A percentile compares a stretch with the other conserved stretches of the same genome.
Evolutionary conservation across 75 land plant genomes (phyloP).

Genomic region (Pinus taeda): DNA sequence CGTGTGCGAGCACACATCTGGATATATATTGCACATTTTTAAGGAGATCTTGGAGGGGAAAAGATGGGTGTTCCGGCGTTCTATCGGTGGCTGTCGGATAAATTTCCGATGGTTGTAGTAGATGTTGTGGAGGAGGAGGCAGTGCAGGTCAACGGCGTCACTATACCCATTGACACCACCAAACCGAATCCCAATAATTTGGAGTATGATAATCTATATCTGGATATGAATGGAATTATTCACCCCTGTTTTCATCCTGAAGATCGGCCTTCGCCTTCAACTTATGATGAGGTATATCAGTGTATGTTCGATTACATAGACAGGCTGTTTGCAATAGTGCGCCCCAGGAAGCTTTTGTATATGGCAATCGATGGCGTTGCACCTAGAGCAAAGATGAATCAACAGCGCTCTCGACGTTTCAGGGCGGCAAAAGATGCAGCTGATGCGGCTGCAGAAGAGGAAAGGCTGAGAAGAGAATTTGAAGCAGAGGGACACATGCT

Average conservation of each 20-base stretch:
- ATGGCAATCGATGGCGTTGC: constrained; percentile 87
- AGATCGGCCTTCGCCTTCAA: constrained; percentile 3
- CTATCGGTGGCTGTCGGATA: not conserved
- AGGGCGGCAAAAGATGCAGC: constrained; percentile 77
- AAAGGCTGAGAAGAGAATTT: constrained; percentile 61
- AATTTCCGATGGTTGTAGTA: not conserved
- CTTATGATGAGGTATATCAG: constrained; percentile 6
- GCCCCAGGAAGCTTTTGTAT: constrained; percentile 70
- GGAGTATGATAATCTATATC: constrained; percentile 73
- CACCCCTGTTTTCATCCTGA: constrained; percentile 86
- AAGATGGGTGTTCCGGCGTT: not conserved
- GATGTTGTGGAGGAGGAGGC: not conserved
- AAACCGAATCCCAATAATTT: constrained; percentile 56
- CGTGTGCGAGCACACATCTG: not conserved
- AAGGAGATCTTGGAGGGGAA: no score
- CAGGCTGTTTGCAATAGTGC: constrained; percentile 68
- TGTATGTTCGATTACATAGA: constrained; percentile 84
- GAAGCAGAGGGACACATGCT: constrained; percentile 71
- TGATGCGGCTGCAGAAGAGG: constrained; percentile 83
- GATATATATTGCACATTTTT: not conserved
- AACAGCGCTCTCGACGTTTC: constrained; percentile 65
- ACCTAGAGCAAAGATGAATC: constrained; percentile 75
- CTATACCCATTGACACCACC: constrained; percentile 21
- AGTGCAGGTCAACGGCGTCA: not conserved
- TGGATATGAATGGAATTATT: constrained; percentile 73